These are phyloP conservation scores for Diaporthe australafricana DNA, from an alignment of 2,329 filamentous ascomycete species.

Conservation along the genomic window DNA sequence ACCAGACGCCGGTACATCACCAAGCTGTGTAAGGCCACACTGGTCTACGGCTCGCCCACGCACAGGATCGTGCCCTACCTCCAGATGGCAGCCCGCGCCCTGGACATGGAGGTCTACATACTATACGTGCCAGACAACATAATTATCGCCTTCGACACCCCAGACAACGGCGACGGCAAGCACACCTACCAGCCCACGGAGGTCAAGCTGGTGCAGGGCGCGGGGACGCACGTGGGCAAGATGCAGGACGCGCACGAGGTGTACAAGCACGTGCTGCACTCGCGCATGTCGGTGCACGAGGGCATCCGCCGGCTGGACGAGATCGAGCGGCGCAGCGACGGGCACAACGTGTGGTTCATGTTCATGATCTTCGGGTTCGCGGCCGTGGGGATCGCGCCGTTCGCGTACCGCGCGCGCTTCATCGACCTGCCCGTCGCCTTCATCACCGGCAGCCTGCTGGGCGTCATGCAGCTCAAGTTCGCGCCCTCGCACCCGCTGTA, in stretches of 20 bases:
- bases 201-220: constrained; percentile 6
- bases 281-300: background rate
- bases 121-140: constrained; percentile 24
- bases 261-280: constrained; percentile 17
- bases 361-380: constrained; percentile 22
- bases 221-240: constrained; percentile 16
- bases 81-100: constrained; percentile 16
- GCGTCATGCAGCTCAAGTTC: constrained; percentile 17
- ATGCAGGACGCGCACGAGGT: constrained; percentile 20
- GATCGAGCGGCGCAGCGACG: constrained; percentile 15
- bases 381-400: constrained; percentile 12
- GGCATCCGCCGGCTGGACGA: background rate
- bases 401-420: constrained; percentile 6
- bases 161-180: background rate
- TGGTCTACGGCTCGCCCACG: constrained; percentile 15
- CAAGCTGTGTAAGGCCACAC: constrained; percentile 8
- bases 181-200: background rate
- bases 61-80: constrained; percentile 10
- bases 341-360: constrained; percentile 22
- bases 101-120: constrained; percentile 12
- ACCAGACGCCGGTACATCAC: constrained; percentile 16
- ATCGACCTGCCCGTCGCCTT: constrained; percentile 22
- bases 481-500: constrained; percentile 11
- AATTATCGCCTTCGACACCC: constrained; percentile 13
- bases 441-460: constrained; percentile 17